These are phyloP conservation scores for Pelargonium cotyledonis DNA, from an alignment of 441 rosid genomes.

Conservation along the genomic window DNA sequence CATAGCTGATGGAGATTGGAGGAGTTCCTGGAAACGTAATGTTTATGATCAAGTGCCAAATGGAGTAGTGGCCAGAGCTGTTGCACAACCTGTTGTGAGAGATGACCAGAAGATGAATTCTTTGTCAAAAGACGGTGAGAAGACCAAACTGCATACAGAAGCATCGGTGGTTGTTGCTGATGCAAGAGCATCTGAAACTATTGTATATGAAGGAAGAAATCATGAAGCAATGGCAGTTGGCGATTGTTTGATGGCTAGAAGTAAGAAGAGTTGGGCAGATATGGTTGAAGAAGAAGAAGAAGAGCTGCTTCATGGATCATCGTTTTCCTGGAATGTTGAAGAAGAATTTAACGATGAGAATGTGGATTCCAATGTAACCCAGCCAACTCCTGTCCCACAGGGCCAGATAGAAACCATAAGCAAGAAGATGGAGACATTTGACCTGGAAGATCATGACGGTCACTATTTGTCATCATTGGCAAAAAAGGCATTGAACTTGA, in stretches of 20 bases:
- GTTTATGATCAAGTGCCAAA: constrained; percentile 3
- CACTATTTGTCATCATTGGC: not conserved
- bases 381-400: constrained; percentile 17
- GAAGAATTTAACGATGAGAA: constrained; percentile 37
- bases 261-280: constrained; percentile 68
- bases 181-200: not conserved
- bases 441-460: constrained; percentile 16
- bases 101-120: not conserved
- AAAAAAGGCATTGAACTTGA: not conserved
- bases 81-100: constrained; percentile 1
- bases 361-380: constrained; percentile 32
- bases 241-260: not conserved
- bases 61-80: constrained; percentile 1
- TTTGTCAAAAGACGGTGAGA: too few relatives aligned
- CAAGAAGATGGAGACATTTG: constrained; percentile 25
- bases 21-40: not conserved
- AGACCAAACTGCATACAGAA: too few relatives aligned
- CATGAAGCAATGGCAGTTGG: not conserved
- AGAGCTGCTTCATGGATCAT: not conserved
- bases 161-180: too few relatives aligned
- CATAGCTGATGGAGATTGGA: constrained; percentile 12
- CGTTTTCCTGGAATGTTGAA: constrained; percentile 16
- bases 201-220: not conserved
- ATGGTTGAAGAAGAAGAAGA: constrained; percentile 46
- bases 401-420: constrained; percentile 23